These are phyloP conservation scores for Dichomitus squalens DNA, from an alignment of 1,284 basidiomycete species.

Conservation along the genomic window DNA sequence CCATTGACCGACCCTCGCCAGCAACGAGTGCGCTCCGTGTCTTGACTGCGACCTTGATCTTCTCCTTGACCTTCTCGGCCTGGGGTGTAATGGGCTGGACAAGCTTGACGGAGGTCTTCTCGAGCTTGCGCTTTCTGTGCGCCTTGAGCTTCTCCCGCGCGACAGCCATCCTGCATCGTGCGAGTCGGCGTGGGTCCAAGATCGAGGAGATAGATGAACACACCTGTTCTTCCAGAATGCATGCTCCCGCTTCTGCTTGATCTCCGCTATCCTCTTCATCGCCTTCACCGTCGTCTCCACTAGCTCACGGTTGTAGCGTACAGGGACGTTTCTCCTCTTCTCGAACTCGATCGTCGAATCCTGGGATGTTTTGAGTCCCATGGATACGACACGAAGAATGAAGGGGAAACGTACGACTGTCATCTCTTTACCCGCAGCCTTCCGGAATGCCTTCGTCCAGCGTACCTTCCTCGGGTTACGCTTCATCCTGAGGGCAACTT, in stretches of 20 bases:
- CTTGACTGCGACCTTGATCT: conserved; percentile 78
- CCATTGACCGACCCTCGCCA: conserved; percentile 79
- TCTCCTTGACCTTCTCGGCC: conserved; percentile 63
- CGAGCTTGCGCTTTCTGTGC: conserved; percentile 66
- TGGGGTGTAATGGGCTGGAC: conserved; percentile 65
- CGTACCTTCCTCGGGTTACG: conserved; percentile 98
- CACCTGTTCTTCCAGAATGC: conserved; percentile 98
- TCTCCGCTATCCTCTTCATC: conserved; percentile 95
- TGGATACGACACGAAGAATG: not conserved
- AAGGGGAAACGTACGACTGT: conserved; percentile 72
- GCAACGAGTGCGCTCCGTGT: conserved; percentile 72
- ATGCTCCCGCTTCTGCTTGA: conserved; percentile 88
- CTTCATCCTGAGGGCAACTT: conserved; percentile 80
- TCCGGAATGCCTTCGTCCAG: conserved; percentile 99
- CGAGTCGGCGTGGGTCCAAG: not conserved
- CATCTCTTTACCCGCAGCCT: conserved; percentile 99
- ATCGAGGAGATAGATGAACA: conserved; percentile 18
- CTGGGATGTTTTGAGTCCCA: conserved; percentile 42
- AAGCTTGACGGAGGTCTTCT: conserved; percentile 67
- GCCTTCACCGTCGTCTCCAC: conserved; percentile 95
- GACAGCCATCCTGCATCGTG: conserved; percentile 70
- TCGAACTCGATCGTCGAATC: conserved; percentile 99
- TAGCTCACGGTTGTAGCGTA: conserved; percentile 96
- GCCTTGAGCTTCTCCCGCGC: conserved; percentile 72
- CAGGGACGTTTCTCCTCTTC: conserved; percentile 97